phyloP scores from a whole-genome alignment of 108 stramenopile species.

The Conticribra guillardii region DNA sequence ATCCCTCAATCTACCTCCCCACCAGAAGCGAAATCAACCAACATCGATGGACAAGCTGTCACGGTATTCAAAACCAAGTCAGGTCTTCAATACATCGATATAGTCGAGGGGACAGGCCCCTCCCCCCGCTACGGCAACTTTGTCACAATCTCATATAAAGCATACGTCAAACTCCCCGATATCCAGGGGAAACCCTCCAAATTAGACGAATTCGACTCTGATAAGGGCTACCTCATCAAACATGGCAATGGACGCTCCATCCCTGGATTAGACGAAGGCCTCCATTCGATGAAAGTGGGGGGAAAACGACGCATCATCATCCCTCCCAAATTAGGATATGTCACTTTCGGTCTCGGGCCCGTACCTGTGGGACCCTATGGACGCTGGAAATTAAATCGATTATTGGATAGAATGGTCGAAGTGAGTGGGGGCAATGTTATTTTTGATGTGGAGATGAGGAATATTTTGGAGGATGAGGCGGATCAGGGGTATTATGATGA shows the following conservation, averaged over 20 bases:
- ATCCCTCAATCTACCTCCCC: constrained; percentile 34
- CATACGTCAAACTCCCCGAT: constrained; percentile 80
- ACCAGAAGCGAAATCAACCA: constrained; percentile 16
- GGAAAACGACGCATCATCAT: constrained; percentile 76
- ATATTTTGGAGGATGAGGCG: constrained; percentile 81
- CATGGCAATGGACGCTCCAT: constrained; percentile 87
- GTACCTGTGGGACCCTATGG: constrained; percentile 72
- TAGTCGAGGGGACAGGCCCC: constrained; percentile 52
- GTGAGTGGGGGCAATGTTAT: constrained; percentile 72
- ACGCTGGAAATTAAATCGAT: constrained; percentile 62
- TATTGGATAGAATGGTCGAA: constrained; percentile 77
- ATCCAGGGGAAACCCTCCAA: constrained; percentile 42
- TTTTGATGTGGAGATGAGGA: constrained; percentile 70
- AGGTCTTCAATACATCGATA: constrained; percentile 81
- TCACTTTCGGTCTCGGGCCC: constrained; percentile 69
- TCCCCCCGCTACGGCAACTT: constrained; percentile 81
- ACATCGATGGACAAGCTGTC: constrained; percentile 41
- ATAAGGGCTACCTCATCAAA: constrained; percentile 67
- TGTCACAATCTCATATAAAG: constrained; percentile 72
- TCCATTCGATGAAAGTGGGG: constrained; percentile 86
- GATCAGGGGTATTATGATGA: constrained; percentile 91
- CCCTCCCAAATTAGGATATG: constrained; percentile 86
- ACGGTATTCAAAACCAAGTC: constrained; percentile 72
- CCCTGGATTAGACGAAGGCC: constrained; percentile 83
- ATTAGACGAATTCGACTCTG: constrained; percentile 67